Base-by-base conservation (phyloP, 257 asterid genomes). In the Solanum peruvianum region DNA sequence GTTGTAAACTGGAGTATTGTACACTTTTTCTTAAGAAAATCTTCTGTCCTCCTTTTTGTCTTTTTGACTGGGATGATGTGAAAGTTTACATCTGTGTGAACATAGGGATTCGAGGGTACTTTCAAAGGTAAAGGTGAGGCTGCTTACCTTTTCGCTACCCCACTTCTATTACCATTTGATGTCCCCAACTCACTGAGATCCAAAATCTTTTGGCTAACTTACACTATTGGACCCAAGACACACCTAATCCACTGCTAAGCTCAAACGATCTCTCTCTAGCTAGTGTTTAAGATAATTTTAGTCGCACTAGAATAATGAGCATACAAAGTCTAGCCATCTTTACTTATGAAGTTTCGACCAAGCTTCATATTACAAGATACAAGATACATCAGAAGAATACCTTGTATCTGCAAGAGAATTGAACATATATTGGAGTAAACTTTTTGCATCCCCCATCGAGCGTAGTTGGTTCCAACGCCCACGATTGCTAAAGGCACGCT, bases 391-490 rank as follows among this genome's bases (percentile, higher is more conserved):
- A 47, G 64, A 33, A 75, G 75, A 81, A 42, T 78, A 97, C 99
- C 98, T 95, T 88, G 98, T 91, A 89, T 97, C 98, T 10, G 94
- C 98, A 76, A 97, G 98, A 92, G 94, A 91, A 87, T 92, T 94
- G 91, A 94, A 94, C 97, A 96, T 97, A 89, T 93, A 86, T 78
- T 97, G 99, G 82, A 97, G 99, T 89, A 95, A 89, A 89, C 90
- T 92, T 90, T 94, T 97, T 16, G 99, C 98, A 67, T 97, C 99
- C 41, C 95, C 99, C 99, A 97, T 96, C 29, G 99, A 96, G 37
- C 99, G 98, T 60, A 97, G 94, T 86, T 97, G 98, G 91, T 96
- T 97, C 98, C 98, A 97, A 56, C 99, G 96, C 71, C 99, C 99
- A 86, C 98, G 98, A 88, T 89, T 89, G 86, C 90, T 89, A 86